Evolutionary conservation across 768 basidiomycete genomes (phyloP).

Genomic region (Phanerochaete sordida): DNA sequence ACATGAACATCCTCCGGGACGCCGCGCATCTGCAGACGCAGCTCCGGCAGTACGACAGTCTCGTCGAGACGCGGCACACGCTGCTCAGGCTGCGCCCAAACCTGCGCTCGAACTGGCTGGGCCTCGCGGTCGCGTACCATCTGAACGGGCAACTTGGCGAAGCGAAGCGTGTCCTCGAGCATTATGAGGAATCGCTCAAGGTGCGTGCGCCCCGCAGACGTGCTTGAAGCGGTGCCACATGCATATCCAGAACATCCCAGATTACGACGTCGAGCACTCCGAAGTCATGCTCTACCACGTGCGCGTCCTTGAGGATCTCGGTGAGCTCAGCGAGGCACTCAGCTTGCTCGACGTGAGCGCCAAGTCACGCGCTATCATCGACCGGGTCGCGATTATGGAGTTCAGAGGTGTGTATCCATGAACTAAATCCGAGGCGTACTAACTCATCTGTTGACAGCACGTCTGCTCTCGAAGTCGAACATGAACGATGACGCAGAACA

Average conservation of each 20-base stretch:
- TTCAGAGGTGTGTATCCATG: slow-evolving; percentile 47
- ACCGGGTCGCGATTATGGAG: slow-evolving; percentile 67
- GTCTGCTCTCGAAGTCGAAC: slow-evolving; percentile 65
- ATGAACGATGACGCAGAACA: slow-evolving; percentile 68
- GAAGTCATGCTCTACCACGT: slow-evolving; percentile 81
- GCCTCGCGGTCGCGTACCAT: slow-evolving; percentile 83
- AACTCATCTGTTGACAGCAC: slow-evolving; percentile 44
- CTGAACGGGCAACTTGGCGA: slow-evolving; percentile 71
- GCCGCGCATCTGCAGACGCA: slow-evolving; percentile 88
- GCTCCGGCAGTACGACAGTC: slow-evolving; percentile 70
- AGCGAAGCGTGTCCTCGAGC: slow-evolving; percentile 68
- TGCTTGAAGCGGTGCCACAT: slow-evolving; percentile 8
- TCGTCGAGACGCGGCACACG: slow-evolving; percentile 79
- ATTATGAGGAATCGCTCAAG: slow-evolving; percentile 70
- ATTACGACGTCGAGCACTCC: slow-evolving; percentile 79
- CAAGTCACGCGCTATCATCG: slow-evolving; percentile 64
- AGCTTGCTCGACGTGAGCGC: slow-evolving; percentile 59
- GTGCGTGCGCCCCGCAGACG: slow-evolving; percentile 32
- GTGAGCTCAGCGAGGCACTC: slow-evolving; percentile 58
- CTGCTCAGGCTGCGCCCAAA: slow-evolving; percentile 80
- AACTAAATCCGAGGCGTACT: slow-evolving; percentile 5
- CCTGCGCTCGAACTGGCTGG: slow-evolving; percentile 86
- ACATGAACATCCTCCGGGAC: slow-evolving; percentile 90
- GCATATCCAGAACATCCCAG: slow-evolving; percentile 58
- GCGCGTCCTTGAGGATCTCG: slow-evolving; percentile 67